Evolutionary conservation across 208 protist genomes (phyloP), one percentile per base, ranked within the genome.

Genomic region (Trypanosoma platydactyli): DNA sequence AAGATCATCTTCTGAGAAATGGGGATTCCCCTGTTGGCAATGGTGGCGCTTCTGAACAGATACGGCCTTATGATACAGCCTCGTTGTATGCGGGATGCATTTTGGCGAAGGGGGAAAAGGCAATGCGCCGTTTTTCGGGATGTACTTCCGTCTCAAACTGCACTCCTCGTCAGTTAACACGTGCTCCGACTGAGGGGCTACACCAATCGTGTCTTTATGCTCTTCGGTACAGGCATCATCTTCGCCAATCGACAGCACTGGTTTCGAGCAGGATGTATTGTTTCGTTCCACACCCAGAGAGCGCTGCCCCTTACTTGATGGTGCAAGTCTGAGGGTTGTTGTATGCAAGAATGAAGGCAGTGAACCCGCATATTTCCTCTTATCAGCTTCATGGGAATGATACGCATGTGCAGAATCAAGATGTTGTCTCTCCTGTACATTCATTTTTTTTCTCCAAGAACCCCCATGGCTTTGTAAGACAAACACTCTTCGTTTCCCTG

Each of bases 1-100:
- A 13, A 53, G 13, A 27, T 68, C 63, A 35, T 60, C 63, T 29
- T 68, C 63, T 38, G 53, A 24, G 1, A 52, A 54, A 15, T n/a
- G 12, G 1, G 49, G 42, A n/a, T 52, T 44, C 16, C 11, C 40
- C 30, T 65, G 38, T 25, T 46, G 30, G 9, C 20, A 6, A 11
- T 35, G 24, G 33, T 57, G 50, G 5, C 18, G 12, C 22, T 35
- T 25, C 40, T 50, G 53, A 11, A 25, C 15, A 1, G 22, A 35
- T 11, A 20, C 18, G 18, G 15, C 20, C 1, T 27, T 5, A 22
- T 22, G 52, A n/a, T 40, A 11, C 22, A 57, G 9, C 24, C 30
- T 18, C 7, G 0, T 16, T 5, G 13, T 22, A 42, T 15, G 13
- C 18, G 29, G 52, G 33, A 24, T 33, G 0, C 3, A 42, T 1